Conservation (phyloP, 2,329 filamentous ascomycete species). For the Pyrenophora teres region DNA sequence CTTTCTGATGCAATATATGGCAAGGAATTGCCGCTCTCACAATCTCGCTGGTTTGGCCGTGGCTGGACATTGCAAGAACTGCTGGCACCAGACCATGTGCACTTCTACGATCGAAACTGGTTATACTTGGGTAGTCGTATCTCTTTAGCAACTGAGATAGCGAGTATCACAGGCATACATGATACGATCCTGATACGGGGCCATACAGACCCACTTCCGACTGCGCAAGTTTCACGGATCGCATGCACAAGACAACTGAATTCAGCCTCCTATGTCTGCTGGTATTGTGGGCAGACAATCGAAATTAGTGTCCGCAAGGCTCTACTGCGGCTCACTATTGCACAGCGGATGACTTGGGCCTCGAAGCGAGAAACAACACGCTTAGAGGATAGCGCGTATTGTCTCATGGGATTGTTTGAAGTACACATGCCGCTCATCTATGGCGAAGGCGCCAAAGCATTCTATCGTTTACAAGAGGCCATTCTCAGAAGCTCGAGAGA, state of each 20-base stretch:
- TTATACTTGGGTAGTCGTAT: too few species aligned
- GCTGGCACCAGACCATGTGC: not conserved
- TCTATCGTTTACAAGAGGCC: slow-evolving; percentile 22
- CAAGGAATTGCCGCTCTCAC: not conserved
- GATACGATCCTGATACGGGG: not conserved
- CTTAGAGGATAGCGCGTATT: slow-evolving; percentile 38
- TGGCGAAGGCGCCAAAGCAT: slow-evolving; percentile 19
- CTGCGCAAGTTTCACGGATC: not conserved
- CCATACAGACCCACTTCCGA: not conserved
- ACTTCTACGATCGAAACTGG: not conserved
- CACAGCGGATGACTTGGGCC: slow-evolving; percentile 20
- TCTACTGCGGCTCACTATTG: not conserved
- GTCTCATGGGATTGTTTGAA: slow-evolving; percentile 33
- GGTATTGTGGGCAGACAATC: too few species aligned
- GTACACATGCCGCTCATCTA: slow-evolving; percentile 21
- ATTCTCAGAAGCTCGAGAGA: slow-evolving; percentile 10
- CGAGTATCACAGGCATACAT: not conserved
- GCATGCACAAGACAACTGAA: too few species aligned
- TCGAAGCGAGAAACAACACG: slow-evolving; percentile 10
- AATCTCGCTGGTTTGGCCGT: not conserved
- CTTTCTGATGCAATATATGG: not conserved
- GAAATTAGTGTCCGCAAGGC: too few species aligned
- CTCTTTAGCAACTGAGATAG: not conserved
- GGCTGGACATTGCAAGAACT: not conserved
- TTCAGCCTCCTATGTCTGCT: too few species aligned